Conservation (phyloP, 202 grass and related monocot genomes). For the Carex sylvatica region DNA sequence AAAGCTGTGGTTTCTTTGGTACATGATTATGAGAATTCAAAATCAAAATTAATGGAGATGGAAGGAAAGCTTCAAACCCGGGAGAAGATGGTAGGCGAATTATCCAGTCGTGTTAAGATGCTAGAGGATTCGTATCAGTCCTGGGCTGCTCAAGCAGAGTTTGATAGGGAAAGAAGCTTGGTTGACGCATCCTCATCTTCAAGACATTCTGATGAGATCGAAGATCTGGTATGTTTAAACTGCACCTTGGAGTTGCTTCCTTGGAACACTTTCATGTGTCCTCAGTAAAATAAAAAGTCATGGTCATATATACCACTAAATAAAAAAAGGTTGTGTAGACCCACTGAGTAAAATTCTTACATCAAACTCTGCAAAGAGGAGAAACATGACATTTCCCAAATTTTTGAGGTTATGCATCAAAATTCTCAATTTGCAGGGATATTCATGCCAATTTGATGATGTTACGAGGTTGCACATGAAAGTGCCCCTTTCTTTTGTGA, state of each 20-base stretch:
- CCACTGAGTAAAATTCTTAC: not conserved
- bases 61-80: conserved; percentile 68
- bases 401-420: conserved; percentile 7
- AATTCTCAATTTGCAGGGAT: conserved; percentile 1
- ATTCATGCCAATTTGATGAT: not conserved
- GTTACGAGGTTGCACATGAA: not conserved
- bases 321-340: not conserved
- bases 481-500: not conserved
- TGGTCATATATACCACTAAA: not conserved
- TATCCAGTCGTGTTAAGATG: conserved; percentile 66
- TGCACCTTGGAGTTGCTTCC: conserved; percentile 24
- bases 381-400: not conserved
- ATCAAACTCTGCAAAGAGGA: not conserved
- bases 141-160: conserved; percentile 47
- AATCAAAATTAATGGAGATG: conserved; percentile 74
- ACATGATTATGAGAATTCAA: conserved; percentile 63
- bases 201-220: conserved; percentile 73
- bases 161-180: conserved; percentile 61
- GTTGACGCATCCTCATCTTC: conserved; percentile 71
- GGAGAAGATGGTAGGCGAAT: conserved; percentile 69
- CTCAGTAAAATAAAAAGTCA: not conserved
- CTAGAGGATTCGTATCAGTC: conserved; percentile 69
- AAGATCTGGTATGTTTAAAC: conserved; percentile 69
- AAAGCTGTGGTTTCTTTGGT: conserved; percentile 61
- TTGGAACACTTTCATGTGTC: not conserved